phyloP scores from a whole-genome alignment of 1,284 basidiomycete genomes.

The Leccinum subatratum region DNA sequence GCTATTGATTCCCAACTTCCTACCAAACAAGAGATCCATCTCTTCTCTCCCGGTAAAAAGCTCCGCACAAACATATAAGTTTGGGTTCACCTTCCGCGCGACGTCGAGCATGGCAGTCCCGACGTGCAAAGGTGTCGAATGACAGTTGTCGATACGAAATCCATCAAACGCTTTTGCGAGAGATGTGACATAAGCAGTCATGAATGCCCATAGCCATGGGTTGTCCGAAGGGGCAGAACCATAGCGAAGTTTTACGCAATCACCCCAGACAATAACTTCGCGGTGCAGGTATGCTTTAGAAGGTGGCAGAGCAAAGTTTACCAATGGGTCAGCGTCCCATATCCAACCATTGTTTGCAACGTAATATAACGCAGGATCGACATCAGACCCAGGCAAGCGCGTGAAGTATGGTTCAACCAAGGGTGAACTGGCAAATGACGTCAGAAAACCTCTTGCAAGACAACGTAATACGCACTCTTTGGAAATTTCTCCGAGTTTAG shows the following conservation, averaged over 20 bases:
- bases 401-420: slow-evolving; percentile 90
- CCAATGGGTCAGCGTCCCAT: slow-evolving; percentile 91
- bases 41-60: slow-evolving; percentile 95
- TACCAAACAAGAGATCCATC: slow-evolving; percentile 87
- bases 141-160: slow-evolving; percentile 97
- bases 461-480: slow-evolving; percentile 45
- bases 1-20: slow-evolving; percentile 86
- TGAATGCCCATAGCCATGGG: slow-evolving; percentile 93
- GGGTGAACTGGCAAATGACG: slow-evolving; percentile 53
- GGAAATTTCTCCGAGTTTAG: slow-evolving; percentile 78
- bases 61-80: slow-evolving; percentile 95
- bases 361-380: slow-evolving; percentile 69
- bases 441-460: slow-evolving; percentile 11
- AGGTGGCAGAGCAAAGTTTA: slow-evolving; percentile 90
- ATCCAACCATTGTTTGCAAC: slow-evolving; percentile 99
- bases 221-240: slow-evolving; percentile 75
- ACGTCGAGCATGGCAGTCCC: slow-evolving; percentile 90
- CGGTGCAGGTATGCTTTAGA: slow-evolving; percentile 96
- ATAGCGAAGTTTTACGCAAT: slow-evolving; percentile 97
- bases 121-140: slow-evolving; percentile 93
- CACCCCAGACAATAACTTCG: slow-evolving; percentile 96
- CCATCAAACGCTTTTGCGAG: slow-evolving; percentile 86
- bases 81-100: slow-evolving; percentile 82
- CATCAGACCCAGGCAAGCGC: slow-evolving; percentile 58
- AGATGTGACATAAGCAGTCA: slow-evolving; percentile 79